These are phyloP conservation scores for Neonothopanus nambi DNA, from an alignment of 1,284 basidiomycete genomes.

Conservation along the genomic window DNA sequence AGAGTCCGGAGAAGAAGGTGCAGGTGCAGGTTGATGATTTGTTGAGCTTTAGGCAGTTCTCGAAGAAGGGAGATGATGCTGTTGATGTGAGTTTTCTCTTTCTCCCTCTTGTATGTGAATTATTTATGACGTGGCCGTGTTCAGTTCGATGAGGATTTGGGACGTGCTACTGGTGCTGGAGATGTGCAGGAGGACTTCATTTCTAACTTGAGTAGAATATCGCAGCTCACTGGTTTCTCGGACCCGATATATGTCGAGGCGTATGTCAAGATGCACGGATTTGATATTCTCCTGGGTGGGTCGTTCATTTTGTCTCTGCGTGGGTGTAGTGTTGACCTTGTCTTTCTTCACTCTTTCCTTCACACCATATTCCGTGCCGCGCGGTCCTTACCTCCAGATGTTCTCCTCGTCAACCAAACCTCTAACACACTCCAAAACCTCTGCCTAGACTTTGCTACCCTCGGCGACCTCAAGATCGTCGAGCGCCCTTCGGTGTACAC, in stretches of 20 bases:
- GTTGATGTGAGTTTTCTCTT: slow-evolving; percentile 66
- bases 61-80: slow-evolving; percentile 85
- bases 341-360: not conserved
- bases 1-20: slow-evolving; percentile 67
- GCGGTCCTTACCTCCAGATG: slow-evolving; percentile 52
- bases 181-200: slow-evolving; percentile 94
- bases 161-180: slow-evolving; percentile 84
- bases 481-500: slow-evolving; percentile 94
- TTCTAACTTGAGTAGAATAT: slow-evolving; percentile 93
- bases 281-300: slow-evolving; percentile 90
- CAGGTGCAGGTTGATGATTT: slow-evolving; percentile 93
- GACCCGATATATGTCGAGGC: slow-evolving; percentile 99
- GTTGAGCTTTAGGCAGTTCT: slow-evolving; percentile 91
- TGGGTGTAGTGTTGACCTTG: too few species aligned
- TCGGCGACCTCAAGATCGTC: slow-evolving; percentile 97
- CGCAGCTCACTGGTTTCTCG: slow-evolving; percentile 96
- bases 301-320: slow-evolving; percentile 9
- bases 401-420: slow-evolving; percentile 97
- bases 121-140: not conserved
- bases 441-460: slow-evolving; percentile 95
- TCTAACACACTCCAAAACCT: slow-evolving; percentile 94
- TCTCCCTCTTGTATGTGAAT: slow-evolving; percentile 1
- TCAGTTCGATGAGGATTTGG: slow-evolving; percentile 88
- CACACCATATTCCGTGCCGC: too few species aligned
- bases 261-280: slow-evolving; percentile 97